phyloP scores from a whole-genome alignment of 225 moss, liverwort and hornwort genomes.

The Marchantia paleacea region DNA sequence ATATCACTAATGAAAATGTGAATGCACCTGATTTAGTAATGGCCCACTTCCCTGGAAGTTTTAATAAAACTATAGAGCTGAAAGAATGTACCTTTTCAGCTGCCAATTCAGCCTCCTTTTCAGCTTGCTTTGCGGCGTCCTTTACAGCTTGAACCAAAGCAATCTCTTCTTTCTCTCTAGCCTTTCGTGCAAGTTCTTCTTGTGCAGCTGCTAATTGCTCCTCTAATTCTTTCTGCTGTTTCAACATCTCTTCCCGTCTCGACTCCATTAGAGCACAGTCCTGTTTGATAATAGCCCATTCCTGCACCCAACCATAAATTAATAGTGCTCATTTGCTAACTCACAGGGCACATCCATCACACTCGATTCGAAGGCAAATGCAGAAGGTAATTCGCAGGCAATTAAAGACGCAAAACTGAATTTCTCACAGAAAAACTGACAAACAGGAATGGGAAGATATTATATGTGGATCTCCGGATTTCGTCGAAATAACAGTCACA shows the following conservation, averaged over 20 bases:
- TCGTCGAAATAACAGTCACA: too few relatives aligned
- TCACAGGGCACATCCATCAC: background rate
- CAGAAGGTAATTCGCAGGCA: too few relatives aligned
- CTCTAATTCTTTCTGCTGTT: constrained; percentile 31
- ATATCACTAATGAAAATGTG: background rate
- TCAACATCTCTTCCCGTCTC: constrained; percentile 33
- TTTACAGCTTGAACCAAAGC: constrained; percentile 16
- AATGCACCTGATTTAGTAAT: background rate
- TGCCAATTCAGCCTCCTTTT: background rate
- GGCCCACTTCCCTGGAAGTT: background rate
- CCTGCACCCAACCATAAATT: background rate
- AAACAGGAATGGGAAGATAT: too few relatives aligned
- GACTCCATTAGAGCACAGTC: constrained; percentile 40
- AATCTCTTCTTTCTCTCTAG: constrained; percentile 29
- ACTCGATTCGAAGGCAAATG: too few relatives aligned
- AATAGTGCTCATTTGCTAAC: too few relatives aligned
- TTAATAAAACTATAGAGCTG: background rate
- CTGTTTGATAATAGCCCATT: constrained; percentile 26
- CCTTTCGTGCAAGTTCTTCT: constrained; percentile 38
- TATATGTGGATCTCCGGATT: too few relatives aligned
- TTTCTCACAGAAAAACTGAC: too few relatives aligned
- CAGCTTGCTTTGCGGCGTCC: background rate
- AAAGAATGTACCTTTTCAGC: constrained; percentile 9
- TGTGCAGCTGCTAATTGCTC: constrained; percentile 32
- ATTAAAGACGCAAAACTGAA: too few relatives aligned